Evolutionary conservation across 306 rosid species (phyloP).

Genomic region (Vigna angularis): DNA sequence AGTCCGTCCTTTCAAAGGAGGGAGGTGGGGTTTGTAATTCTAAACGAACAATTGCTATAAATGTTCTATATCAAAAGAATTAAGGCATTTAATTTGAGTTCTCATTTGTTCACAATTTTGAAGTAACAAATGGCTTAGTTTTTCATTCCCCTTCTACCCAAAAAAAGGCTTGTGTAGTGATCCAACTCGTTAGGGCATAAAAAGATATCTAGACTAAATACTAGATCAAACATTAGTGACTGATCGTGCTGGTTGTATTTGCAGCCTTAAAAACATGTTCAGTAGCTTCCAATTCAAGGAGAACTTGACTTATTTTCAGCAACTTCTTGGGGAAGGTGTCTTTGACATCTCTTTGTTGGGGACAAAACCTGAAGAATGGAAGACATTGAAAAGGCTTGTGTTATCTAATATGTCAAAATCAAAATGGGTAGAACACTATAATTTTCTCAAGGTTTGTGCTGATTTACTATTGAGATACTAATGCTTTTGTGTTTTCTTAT

Average conservation of each 20-base stretch:
- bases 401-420: conserved; percentile 62
- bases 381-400: conserved; percentile 74
- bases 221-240: conserved; percentile 27
- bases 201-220: conserved; percentile 20
- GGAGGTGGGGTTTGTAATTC: neutral
- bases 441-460: conserved; percentile 74
- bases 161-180: neutral
- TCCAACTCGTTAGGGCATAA: conserved; percentile 6
- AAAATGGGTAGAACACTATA: conserved; percentile 84
- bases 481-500: conserved; percentile 7
- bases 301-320: conserved; percentile 78
- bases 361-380: conserved; percentile 76
- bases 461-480: conserved; percentile 29
- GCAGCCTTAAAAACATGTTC: conserved; percentile 84
- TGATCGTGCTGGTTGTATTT: conserved; percentile 46
- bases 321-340: conserved; percentile 82
- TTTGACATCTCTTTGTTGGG: conserved; percentile 67
- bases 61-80: neutral
- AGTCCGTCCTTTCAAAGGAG: neutral
- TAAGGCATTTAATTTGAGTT: conserved; percentile 21
- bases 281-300: conserved; percentile 81
- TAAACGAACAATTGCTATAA: neutral
- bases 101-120: neutral
- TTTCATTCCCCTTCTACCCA: neutral
- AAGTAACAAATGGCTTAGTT: conserved; percentile 16